A percentile compares a stretch with the other conserved stretches of the same genome.
phyloP scores from a whole-genome alignment of 2,329 filamentous ascomycete species.

The Acephala macrosclerotiorum region DNA sequence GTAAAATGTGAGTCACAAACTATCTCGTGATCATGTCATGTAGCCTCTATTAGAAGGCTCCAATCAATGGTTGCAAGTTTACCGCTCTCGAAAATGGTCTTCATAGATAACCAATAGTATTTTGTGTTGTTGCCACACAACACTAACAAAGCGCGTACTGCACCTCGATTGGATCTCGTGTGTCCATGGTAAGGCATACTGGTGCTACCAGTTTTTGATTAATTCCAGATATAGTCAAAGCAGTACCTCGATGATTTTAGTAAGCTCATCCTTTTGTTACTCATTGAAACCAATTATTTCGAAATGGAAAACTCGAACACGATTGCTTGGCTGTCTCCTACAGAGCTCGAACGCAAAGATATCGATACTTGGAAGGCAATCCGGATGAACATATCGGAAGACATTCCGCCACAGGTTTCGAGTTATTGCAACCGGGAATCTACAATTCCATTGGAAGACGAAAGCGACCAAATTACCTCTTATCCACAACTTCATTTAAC shows the following conservation, averaged over 20 bases:
- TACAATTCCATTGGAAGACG: neutral
- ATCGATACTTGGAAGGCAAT: neutral
- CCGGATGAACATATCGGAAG: neutral
- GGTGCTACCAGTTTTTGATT: no score
- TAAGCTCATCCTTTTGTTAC: neutral
- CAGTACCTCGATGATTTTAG: neutral
- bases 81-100: no score
- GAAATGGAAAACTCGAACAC: constrained; percentile 7
- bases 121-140: no score
- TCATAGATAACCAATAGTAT: no score
- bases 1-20: no score
- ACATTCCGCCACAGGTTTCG: neutral
- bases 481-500: neutral
- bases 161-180: no score
- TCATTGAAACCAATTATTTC: neutral
- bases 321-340: constrained; percentile 5
- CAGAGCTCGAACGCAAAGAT: neutral
- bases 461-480: neutral
- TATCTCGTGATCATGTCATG: no score
- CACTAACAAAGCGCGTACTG: no score
- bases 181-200: no score
- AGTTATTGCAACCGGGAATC: constrained; percentile 9
- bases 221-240: no score
- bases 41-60: no score
- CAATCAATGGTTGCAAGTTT: no score